phyloP scores from a whole-genome alignment of 2,329 filamentous ascomycete species.

The Xylaria sp. region DNA sequence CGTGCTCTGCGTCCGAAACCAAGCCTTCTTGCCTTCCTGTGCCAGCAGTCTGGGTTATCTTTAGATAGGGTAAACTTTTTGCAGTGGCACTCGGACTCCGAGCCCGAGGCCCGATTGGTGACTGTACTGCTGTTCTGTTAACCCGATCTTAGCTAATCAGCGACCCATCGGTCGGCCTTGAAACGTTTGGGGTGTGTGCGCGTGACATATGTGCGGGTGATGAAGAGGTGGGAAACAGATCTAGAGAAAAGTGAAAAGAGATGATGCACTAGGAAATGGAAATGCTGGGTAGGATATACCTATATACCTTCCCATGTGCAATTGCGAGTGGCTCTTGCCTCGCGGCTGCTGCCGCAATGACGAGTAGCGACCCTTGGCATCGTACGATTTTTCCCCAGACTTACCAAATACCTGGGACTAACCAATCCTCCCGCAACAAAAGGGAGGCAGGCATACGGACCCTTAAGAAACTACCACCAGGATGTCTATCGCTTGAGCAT shows the following conservation, averaged over 20 bases:
- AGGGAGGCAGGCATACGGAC: slow-evolving; percentile 6
- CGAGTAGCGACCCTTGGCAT: slow-evolving; percentile 38
- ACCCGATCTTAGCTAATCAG: slow-evolving; percentile 19
- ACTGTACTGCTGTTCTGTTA: not conserved
- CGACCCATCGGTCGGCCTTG: not conserved
- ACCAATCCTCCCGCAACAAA: slow-evolving; percentile 25
- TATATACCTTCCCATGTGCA: slow-evolving; percentile 18
- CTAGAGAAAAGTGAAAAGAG: slow-evolving; percentile 5
- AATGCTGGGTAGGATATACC: slow-evolving; percentile 10
- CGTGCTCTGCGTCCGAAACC: slow-evolving; percentile 23
- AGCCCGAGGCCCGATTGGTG: slow-evolving; percentile 31
- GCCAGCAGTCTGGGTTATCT: slow-evolving; percentile 4
- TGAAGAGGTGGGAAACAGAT: not conserved
- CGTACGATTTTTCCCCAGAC: slow-evolving; percentile 42
- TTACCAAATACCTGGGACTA: slow-evolving; percentile 31
- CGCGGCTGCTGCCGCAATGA: slow-evolving; percentile 39
- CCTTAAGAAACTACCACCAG: not conserved
- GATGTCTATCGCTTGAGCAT: slow-evolving; percentile 22
- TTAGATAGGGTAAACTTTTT: slow-evolving; percentile 3
- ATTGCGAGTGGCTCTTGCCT: slow-evolving; percentile 25
- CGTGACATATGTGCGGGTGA: not conserved
- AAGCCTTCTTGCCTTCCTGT: not conserved
- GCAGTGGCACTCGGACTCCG: slow-evolving; percentile 30
- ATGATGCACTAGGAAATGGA: not conserved
- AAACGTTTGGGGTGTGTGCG: not conserved